Conservation (phyloP, 2,329 filamentous ascomycete genomes). For the Davidsoniella virescens region DNA sequence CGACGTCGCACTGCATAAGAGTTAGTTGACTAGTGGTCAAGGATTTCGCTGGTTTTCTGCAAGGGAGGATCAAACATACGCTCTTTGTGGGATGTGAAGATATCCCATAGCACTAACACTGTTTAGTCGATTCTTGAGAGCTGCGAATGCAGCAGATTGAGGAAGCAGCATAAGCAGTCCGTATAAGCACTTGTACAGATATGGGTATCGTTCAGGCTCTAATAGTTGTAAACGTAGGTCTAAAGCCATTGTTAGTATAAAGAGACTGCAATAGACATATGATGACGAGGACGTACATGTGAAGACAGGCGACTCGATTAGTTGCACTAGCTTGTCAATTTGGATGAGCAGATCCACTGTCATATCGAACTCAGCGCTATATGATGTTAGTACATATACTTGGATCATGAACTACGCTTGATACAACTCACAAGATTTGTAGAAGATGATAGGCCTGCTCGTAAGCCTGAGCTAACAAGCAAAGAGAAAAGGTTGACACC, state of each 20-base stretch:
- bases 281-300: conserved; percentile 50
- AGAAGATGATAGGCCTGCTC: conserved; percentile 94
- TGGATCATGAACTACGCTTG: not conserved
- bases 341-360: conserved; percentile 97
- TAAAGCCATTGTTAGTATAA: conserved; percentile 21
- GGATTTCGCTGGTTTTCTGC: not conserved
- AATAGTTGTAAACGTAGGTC: conserved; percentile 87
- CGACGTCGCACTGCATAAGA: conserved; percentile 21
- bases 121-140: conserved; percentile 89
- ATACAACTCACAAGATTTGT: conserved; percentile 64
- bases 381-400: not conserved
- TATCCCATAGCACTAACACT: conserved; percentile 96
- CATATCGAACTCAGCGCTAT: conserved; percentile 89
- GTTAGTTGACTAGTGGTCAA: not conserved
- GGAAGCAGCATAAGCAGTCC: conserved; percentile 95
- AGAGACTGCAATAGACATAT: not conserved
- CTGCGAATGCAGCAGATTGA: conserved; percentile 91
- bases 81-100: conserved; percentile 63
- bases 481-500: conserved; percentile 91
- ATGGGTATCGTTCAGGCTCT: conserved; percentile 86
- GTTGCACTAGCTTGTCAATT: conserved; percentile 93
- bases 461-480: conserved; percentile 88
- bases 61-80: conserved; percentile 38
- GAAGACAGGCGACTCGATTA: conserved; percentile 93
- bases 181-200: conserved; percentile 95